A percentile compares a stretch with the other conserved stretches of the same genome.
These are phyloP conservation scores for Phytophthora idaei DNA, from an alignment of 352 stramenopile genomes.

Conservation along the genomic window DNA sequence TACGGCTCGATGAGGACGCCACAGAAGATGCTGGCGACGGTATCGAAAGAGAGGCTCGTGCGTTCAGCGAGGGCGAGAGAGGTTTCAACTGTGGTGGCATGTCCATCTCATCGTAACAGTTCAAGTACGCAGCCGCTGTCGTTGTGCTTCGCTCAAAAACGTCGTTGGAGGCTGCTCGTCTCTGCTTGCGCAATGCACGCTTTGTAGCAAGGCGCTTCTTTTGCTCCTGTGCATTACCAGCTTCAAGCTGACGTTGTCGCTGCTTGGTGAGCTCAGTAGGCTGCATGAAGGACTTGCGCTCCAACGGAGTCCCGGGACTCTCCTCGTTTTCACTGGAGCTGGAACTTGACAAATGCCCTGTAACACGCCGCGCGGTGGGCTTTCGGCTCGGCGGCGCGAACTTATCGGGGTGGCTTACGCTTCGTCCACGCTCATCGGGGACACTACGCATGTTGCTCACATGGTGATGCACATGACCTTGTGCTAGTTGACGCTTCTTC, in stretches of 20 bases:
- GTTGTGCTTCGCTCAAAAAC: constrained; percentile 45
- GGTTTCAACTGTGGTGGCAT: constrained; percentile 38
- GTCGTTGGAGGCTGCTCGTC: constrained; percentile 43
- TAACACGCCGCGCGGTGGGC: constrained; percentile 1
- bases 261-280: constrained; percentile 56
- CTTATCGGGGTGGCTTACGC: constrained; percentile 46
- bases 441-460: neutral
- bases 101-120: constrained; percentile 48
- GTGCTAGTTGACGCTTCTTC: constrained; percentile 56
- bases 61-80: constrained; percentile 27
- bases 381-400: constrained; percentile 16
- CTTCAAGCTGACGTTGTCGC: constrained; percentile 36
- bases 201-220: constrained; percentile 38
- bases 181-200: constrained; percentile 44
- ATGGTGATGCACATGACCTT: constrained; percentile 31
- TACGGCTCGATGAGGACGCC: constrained; percentile 22
- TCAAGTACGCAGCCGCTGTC: constrained; percentile 27
- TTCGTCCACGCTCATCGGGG: constrained; percentile 30
- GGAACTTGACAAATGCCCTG: constrained; percentile 21
- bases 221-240: constrained; percentile 19
- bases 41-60: constrained; percentile 10
- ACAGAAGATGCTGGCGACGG: constrained; percentile 28
- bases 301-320: constrained; percentile 36
- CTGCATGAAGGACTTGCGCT: constrained; percentile 66
- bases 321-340: constrained; percentile 42